Evolutionary conservation across 2,329 filamentous ascomycete genomes (phyloP), one percentile per base, ranked within the genome.

Genomic region (Ceratocystis papillata): DNA sequence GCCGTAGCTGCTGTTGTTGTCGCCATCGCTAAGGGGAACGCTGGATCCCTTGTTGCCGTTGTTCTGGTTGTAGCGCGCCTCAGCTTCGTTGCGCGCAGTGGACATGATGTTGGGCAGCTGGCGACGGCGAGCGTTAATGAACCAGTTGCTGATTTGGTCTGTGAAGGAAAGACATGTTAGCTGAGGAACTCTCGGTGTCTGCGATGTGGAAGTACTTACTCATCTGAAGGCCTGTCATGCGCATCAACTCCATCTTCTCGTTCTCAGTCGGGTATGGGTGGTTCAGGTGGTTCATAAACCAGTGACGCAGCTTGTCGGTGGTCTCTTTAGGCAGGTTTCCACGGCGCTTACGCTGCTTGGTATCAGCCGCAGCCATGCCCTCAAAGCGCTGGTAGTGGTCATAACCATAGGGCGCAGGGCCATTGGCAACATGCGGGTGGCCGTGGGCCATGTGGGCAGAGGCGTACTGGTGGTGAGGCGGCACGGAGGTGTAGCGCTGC

Each of bases 291-390:
- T 81, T 80, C 63, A 86, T 76, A 70, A 95, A 92, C 91, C 91
- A 96, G 0, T 83, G 79, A 65, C 88, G 84, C 50, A 96, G 79
- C 70, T 89, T 86, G 73, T 92, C 88, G 0, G 90, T 96, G 0
- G 90, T 89, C 65, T 91, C 88, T 73, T 95, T 95, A n/a, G 91
- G 91, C 2, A 96, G 79, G 72, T 96, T 96, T 1, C 91, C 91
- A 48, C 91, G 82, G 64, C 90, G 81, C 73, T 84, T 86, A 41
- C 83, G 77, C 70, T 79, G 79, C 73, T 81, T 83, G 67, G 72
- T 76, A 66, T 82, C 80, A 1, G 73, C 75, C 20, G 72, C 73
- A 65, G 76, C 74, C 69, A 74, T 73, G 25, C 76, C 74, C 62
- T 77, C 74, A 25, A 76, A 76, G 12, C 77, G 76, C 69, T 77